Conservation (phyloP, 306 rosid species). For the Inga leiocalycina region DNA sequence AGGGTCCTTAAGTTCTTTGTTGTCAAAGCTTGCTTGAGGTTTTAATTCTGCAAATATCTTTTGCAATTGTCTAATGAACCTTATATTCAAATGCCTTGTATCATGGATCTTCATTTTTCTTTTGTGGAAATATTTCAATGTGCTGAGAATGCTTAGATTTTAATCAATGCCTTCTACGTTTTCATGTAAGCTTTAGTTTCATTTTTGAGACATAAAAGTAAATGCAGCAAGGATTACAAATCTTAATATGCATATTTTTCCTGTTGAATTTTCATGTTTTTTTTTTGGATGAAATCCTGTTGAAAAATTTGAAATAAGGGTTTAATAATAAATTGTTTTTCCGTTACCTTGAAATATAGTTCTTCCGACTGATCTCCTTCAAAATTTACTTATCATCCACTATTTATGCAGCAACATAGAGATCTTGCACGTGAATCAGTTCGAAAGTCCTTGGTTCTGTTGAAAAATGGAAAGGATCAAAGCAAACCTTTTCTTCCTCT, state of each 20-base stretch:
- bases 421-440: slow-evolving; percentile 89
- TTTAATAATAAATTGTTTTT: slow-evolving; percentile 12
- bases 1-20: background rate
- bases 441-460: slow-evolving; percentile 80
- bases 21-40: background rate
- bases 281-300: too few species aligned
- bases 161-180: background rate
- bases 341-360: background rate
- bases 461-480: slow-evolving; percentile 76
- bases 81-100: background rate
- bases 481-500: slow-evolving; percentile 79
- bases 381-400: slow-evolving; percentile 1
- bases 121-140: background rate
- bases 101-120: background rate
- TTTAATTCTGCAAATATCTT: background rate
- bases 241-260: background rate
- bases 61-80: background rate
- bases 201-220: slow-evolving; percentile 6
- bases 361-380: background rate
- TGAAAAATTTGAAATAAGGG: background rate
- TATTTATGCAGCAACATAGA: slow-evolving; percentile 65
- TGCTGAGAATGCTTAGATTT: background rate
- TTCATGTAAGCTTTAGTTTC: background rate
- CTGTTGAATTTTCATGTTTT: background rate
- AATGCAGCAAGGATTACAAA: background rate